phyloP scores from a whole-genome alignment of 257 asterid species.

The Thymus quinquecostatus region DNA sequence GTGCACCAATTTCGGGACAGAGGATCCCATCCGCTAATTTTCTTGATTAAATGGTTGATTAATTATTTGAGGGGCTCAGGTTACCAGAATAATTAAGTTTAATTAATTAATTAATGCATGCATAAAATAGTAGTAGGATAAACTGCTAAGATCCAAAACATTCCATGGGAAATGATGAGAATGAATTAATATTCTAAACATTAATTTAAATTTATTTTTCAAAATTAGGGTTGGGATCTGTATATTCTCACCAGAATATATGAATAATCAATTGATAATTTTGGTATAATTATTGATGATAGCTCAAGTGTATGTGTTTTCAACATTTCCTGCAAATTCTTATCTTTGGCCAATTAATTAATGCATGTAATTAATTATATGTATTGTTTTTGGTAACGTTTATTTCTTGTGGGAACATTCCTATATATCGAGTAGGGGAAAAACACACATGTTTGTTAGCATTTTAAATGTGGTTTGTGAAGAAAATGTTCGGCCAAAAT shows the following conservation, averaged over 20 bases:
- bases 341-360: background rate
- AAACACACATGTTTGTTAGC: too few relatives aligned
- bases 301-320: background rate
- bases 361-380: background rate
- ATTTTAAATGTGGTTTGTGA: background rate
- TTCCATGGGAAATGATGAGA: constrained; percentile 26
- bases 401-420: too few relatives aligned
- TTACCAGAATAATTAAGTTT: constrained; percentile 21
- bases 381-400: too few relatives aligned
- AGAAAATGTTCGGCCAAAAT: background rate
- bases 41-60: background rate
- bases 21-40: too few relatives aligned
- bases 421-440: too few relatives aligned
- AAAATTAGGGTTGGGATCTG: background rate
- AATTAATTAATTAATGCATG: background rate
- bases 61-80: background rate
- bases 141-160: constrained; percentile 23
- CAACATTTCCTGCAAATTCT: background rate
- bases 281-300: background rate
- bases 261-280: background rate
- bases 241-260: background rate
- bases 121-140: background rate
- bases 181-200: background rate
- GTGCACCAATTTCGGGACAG: too few relatives aligned
- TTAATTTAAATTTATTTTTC: background rate